phyloP scores from a whole-genome alignment of 1,284 basidiomycete genomes.

The Termitomyces sp. region DNA sequence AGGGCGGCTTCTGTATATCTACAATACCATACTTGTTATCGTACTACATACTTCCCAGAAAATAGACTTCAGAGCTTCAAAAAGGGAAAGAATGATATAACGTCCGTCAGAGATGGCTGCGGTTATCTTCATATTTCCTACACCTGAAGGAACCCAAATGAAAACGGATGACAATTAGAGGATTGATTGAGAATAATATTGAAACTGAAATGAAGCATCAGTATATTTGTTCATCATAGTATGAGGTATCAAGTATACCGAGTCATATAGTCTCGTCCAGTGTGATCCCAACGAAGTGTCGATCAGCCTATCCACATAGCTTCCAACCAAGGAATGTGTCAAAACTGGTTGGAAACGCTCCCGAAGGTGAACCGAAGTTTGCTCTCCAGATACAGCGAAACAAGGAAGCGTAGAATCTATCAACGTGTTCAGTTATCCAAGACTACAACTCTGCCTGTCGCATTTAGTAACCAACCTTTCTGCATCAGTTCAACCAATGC shows the following conservation, averaged over 20 bases:
- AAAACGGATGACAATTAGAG: constrained; percentile 34
- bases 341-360: constrained; percentile 93
- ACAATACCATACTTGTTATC: constrained; percentile 6
- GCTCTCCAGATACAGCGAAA: constrained; percentile 86
- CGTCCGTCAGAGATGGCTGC: constrained; percentile 2
- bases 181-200: constrained; percentile 84
- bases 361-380: constrained; percentile 82
- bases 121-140: constrained; percentile 2
- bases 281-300: constrained; percentile 86
- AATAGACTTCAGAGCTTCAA: background rate
- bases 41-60: background rate
- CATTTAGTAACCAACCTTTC: constrained; percentile 56
- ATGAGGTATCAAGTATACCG: constrained; percentile 44
- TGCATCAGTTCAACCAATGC: constrained; percentile 96
- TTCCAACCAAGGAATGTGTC: constrained; percentile 82
- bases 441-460: background rate
- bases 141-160: background rate
- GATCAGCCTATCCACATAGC: constrained; percentile 85
- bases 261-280: constrained; percentile 91
- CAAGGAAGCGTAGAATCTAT: constrained; percentile 90
- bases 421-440: background rate
- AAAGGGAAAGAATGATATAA: background rate
- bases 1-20: constrained; percentile 15
- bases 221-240: background rate
- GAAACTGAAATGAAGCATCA: constrained; percentile 35